These are phyloP conservation scores for Avena eriantha DNA, from an alignment of 176 grass and related monocot genomes.

Conservation along the genomic window DNA sequence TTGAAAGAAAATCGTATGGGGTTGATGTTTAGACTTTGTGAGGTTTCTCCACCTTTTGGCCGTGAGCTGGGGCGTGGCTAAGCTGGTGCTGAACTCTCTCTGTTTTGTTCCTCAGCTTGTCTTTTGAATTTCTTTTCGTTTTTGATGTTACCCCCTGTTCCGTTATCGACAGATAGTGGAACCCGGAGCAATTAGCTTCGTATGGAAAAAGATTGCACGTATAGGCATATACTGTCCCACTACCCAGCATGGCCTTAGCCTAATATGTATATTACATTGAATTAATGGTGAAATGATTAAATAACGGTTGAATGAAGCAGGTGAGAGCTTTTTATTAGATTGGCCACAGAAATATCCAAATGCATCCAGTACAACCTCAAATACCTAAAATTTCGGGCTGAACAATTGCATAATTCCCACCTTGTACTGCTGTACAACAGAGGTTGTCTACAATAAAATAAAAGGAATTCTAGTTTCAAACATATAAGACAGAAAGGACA, in stretches of 20 bases:
- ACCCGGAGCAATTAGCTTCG: no score
- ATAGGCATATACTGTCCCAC: not conserved
- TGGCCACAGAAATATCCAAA: constrained; percentile 4
- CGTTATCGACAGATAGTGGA: no score
- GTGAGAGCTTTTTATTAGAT: not conserved
- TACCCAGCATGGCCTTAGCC: not conserved
- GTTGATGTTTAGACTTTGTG: no score
- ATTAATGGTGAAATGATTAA: not conserved
- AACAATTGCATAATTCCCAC: not conserved
- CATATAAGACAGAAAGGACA: not conserved
- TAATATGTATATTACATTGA: not conserved
- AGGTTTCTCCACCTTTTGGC: no score
- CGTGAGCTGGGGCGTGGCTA: no score
- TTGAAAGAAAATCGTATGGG: no score
- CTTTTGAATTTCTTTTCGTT: no score
- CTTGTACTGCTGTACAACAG: not conserved
- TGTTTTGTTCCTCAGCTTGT: no score
- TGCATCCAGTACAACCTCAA: not conserved
- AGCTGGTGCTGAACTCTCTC: no score
- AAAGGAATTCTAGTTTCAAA: not conserved
- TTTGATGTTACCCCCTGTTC: no score
- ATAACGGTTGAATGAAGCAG: not conserved
- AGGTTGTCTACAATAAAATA: not conserved
- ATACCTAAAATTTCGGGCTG: not conserved
- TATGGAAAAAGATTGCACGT: not conserved